Percentiles rank a stretch among this genome's conserved stretches.
phyloP scores from a whole-genome alignment of 768 basidiomycete species.

The Mycena belliarum region DNA sequence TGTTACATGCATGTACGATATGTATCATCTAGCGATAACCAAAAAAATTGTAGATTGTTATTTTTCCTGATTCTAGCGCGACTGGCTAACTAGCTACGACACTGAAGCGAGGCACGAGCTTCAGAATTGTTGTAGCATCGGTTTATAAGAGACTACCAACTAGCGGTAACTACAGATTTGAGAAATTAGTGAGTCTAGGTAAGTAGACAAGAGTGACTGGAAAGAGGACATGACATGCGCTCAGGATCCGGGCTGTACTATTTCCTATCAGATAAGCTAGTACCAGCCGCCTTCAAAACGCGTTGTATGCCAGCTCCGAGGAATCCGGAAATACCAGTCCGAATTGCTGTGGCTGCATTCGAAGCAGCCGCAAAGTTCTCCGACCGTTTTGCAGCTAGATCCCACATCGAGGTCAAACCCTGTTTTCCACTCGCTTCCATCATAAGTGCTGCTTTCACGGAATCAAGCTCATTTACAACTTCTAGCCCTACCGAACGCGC shows the following conservation, averaged over 20 bases:
- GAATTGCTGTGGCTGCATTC: constrained; percentile 32
- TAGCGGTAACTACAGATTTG: no score
- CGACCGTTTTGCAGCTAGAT: constrained; percentile 44
- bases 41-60: no score
- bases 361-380: constrained; percentile 42
- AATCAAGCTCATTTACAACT: constrained; percentile 85
- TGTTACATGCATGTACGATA: neutral
- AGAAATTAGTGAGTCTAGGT: neutral
- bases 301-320: constrained; percentile 32
- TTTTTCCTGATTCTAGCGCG: no score
- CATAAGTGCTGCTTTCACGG: constrained; percentile 84
- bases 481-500: constrained; percentile 86
- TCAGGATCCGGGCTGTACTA: neutral
- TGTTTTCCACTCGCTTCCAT: constrained; percentile 61
- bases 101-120: no score
- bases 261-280: neutral
- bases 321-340: constrained; percentile 28
- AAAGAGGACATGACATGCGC: neutral
- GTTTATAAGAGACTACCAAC: no score
- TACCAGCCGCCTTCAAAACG: constrained; percentile 22
- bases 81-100: no score
- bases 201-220: neutral
- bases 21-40: neutral
- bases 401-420: constrained; percentile 30
- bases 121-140: no score